Base-by-base conservation (phyloP, 2,329 filamentous ascomycete species). In the Allantophomopsis cytisporea region DNA sequence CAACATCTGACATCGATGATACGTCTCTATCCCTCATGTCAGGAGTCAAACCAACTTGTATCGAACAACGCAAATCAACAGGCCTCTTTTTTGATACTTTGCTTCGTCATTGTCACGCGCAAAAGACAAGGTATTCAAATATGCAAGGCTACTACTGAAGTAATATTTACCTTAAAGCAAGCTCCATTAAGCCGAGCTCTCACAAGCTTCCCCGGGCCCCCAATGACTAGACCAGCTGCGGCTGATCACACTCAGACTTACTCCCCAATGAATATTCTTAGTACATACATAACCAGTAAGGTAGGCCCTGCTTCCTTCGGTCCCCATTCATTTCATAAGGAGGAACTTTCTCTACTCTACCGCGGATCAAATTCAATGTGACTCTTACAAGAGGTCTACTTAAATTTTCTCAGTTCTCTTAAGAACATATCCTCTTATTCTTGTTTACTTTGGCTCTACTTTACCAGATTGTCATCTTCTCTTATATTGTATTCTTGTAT, bases 301-400 rank as follows among this genome's bases (percentile, higher is more conserved):
- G n/a, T 21, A 23, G 23, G 18, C 36, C 36, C 13, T 21, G 18
- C 13, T 30, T 10, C 18, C 21, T 37, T 28, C 23, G 8, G 23
- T 28, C 23, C 18, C 23, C 23, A 28, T 15, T 15, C 36, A 30
- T n/a, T 14, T 34, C 14, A 17, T 8, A 34, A 34, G n/a, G 31
- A 15, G 31, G 3, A 3, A 34, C 16, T 34, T 15, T 15, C 36
- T 18, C 12, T 20, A n/a, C 23, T 8, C n/a, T 38, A 16, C 36
- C 36, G 36, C 36, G 36, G 36, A 32, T 32, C 36, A 14, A 32
- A 17, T 30, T 38, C 23, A 23, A 12, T 38, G 30, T 38, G 20
- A 38, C 36, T 20, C n/a, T 17, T 17, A 13, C 15, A 31, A 21
- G n/a, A 16, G 16, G 7, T 15, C 36, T 20, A 18, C n/a, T 12